Conservation (phyloP, 1,284 basidiomycete species). For the Naganishia albida region DNA sequence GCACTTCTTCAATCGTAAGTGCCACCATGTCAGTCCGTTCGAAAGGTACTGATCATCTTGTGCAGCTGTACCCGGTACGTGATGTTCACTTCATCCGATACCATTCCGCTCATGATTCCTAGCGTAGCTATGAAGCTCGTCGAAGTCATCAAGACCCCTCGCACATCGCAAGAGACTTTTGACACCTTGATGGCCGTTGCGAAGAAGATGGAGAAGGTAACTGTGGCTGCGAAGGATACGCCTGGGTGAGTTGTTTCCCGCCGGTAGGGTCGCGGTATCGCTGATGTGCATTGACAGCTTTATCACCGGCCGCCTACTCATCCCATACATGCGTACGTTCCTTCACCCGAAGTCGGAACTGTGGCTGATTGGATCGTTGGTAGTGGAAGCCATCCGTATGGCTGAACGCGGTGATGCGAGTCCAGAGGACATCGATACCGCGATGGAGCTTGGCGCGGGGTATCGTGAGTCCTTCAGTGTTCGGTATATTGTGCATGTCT, state of each 20-base stretch:
- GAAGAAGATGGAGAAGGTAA: constrained; percentile 58
- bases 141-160: constrained; percentile 58
- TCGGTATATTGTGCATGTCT: background rate
- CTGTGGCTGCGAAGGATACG: constrained; percentile 61
- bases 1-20: constrained; percentile 60
- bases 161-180: constrained; percentile 58
- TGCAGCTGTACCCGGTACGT: constrained; percentile 46
- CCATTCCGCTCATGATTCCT: background rate
- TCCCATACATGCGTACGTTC: constrained; percentile 57
- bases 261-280: constrained; percentile 38
- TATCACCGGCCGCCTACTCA: constrained; percentile 60
- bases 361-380: background rate
- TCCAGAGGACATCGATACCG: constrained; percentile 61
- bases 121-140: constrained; percentile 61
- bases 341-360: no score
- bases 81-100: background rate
- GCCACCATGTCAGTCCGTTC: no score
- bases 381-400: constrained; percentile 61
- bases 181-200: constrained; percentile 57
- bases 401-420: constrained; percentile 62
- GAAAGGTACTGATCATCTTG: no score
- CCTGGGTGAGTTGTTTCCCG: constrained; percentile 53
- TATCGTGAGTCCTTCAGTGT: constrained; percentile 49
- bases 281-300: constrained; percentile 43
- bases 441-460: constrained; percentile 64